phyloP scores from a whole-genome alignment of 2,329 filamentous ascomycete species.

The Colletotrichum brevisporum region DNA sequence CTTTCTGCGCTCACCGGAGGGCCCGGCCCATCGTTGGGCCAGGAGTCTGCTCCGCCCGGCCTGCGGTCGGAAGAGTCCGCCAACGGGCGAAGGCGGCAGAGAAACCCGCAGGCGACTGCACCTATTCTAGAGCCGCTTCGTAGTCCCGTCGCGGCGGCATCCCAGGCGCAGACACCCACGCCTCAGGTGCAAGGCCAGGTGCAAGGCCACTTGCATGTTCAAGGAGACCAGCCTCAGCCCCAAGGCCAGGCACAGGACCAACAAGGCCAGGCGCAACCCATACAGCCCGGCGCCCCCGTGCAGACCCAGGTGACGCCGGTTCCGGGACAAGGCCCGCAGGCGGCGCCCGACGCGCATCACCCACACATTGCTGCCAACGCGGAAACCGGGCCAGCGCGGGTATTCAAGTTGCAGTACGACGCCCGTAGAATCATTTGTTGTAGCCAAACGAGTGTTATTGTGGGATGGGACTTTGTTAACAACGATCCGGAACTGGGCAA shows the following conservation, averaged over 20 bases:
- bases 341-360: slow-evolving; percentile 52
- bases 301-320: slow-evolving; percentile 39
- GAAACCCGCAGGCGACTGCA: slow-evolving; percentile 9
- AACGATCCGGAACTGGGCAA: slow-evolving; percentile 85
- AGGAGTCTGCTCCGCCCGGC: not conserved
- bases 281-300: slow-evolving; percentile 36
- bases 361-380: slow-evolving; percentile 60
- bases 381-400: slow-evolving; percentile 70
- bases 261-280: slow-evolving; percentile 15
- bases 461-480: slow-evolving; percentile 98
- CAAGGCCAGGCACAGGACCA: slow-evolving; percentile 12
- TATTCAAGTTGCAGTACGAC: slow-evolving; percentile 98
- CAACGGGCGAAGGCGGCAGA: slow-evolving; percentile 6
- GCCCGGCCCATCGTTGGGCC: not conserved
- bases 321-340: slow-evolving; percentile 31
- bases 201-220: slow-evolving; percentile 35
- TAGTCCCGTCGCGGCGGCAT: not conserved
- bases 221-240: slow-evolving; percentile 16
- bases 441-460: slow-evolving; percentile 90
- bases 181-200: slow-evolving; percentile 32
- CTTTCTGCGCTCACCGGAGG: slow-evolving; percentile 2
- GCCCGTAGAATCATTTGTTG: slow-evolving; percentile 94
- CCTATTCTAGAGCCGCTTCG: slow-evolving; percentile 4
- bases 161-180: not conserved
- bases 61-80: not conserved